phyloP scores from a whole-genome alignment of 163 green algal genomes.

The Trebouxia gelatinosa region DNA sequence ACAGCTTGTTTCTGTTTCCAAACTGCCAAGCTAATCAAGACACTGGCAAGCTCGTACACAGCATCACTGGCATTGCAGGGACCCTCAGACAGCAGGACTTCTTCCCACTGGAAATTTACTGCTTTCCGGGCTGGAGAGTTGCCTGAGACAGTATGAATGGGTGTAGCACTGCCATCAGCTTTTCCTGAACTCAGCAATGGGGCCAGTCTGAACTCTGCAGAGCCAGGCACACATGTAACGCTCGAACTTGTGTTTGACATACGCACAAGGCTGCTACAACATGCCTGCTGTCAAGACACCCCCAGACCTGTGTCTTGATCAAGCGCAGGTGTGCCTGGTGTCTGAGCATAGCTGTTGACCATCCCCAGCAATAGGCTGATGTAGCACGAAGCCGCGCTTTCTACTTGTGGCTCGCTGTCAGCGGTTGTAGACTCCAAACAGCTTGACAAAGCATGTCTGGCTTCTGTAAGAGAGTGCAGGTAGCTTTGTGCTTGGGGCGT shows the following conservation, averaged over 20 bases:
- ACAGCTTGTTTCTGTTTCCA: conserved; percentile 37
- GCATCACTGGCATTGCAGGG: conserved; percentile 29
- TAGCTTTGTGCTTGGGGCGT: background rate
- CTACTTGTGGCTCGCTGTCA: conserved; percentile 7
- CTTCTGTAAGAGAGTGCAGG: conserved; percentile 3
- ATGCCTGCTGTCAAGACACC: background rate
- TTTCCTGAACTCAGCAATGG: background rate
- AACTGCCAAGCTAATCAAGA: conserved; percentile 18
- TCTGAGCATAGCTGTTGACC: conserved; percentile 2
- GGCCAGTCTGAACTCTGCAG: background rate
- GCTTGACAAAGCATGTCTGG: background rate
- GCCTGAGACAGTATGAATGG: conserved; percentile 5
- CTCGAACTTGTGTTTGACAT: background rate
- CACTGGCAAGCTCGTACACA: conserved; percentile 44
- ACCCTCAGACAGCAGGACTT: conserved; percentile 27
- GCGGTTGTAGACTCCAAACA: background rate
- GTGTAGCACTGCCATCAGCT: background rate
- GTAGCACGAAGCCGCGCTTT: background rate
- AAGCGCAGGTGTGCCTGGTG: background rate
- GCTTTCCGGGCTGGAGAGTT: background rate
- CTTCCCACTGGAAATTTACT: conserved; percentile 30
- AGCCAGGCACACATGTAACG: background rate
- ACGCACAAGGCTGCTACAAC: background rate
- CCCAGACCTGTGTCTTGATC: conserved; percentile 5
- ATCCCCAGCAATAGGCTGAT: conserved; percentile 16